Conservation (phyloP, 2,329 filamentous ascomycete species). For the Botrytis cinerea region DNA sequence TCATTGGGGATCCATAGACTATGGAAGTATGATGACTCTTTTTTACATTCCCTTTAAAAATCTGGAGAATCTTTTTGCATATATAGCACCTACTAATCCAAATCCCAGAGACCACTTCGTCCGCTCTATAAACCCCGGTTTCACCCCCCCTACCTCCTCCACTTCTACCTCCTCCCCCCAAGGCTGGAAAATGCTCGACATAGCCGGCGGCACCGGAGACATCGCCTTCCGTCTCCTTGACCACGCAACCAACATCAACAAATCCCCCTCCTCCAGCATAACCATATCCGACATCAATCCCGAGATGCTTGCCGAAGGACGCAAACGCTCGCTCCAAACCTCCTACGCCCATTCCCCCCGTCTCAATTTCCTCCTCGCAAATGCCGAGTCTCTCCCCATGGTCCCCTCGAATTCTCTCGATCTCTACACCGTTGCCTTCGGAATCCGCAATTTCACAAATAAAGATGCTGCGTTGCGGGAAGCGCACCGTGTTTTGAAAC, state of each 20-base stretch:
- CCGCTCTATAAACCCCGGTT: conserved; percentile 74
- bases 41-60: not conserved
- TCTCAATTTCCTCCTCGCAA: conserved; percentile 82
- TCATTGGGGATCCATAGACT: conserved; percentile 94
- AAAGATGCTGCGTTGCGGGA: conserved; percentile 81
- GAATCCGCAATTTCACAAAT: conserved; percentile 95
- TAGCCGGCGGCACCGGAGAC: conserved; percentile 95
- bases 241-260: conserved; percentile 78
- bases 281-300: conserved; percentile 96
- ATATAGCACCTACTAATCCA: not conserved
- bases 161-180: conserved; percentile 43
- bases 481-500: conserved; percentile 85
- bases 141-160: conserved; percentile 44
- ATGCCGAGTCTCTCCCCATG: conserved; percentile 73
- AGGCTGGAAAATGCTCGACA: conserved; percentile 81
- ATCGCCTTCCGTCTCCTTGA: conserved; percentile 96
- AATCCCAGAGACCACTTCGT: conserved; percentile 80
- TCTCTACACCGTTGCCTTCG: conserved; percentile 96
- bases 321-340: conserved; percentile 69
- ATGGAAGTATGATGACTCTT: conserved; percentile 66
- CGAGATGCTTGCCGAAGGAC: conserved; percentile 87
- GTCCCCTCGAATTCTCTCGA: conserved; percentile 76
- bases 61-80: not conserved
- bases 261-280: conserved; percentile 77
- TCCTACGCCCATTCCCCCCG: conserved; percentile 53